Evolutionary conservation across 2,329 filamentous ascomycete genomes (phyloP).

Genomic region (Fusarium oxysporum): DNA sequence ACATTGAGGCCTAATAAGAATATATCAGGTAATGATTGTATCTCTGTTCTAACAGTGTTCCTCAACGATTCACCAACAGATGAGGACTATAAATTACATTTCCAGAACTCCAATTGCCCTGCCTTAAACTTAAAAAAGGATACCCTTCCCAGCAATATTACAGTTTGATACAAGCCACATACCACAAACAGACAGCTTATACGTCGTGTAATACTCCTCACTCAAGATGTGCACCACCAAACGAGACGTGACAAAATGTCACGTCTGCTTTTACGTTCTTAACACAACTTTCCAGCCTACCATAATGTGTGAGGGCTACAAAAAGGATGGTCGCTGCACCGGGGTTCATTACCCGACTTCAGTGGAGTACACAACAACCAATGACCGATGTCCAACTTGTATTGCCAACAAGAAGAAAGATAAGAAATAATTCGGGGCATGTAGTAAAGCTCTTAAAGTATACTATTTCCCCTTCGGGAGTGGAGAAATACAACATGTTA

Average conservation of each 20-base stretch:
- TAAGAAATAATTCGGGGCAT: neutral
- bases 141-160: fast-evolving
- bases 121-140: fast-evolving
- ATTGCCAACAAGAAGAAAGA: neutral
- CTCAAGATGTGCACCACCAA: neutral
- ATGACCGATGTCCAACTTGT: neutral
- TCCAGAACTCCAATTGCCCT: fast-evolving
- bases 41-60: fast-evolving
- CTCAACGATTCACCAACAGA: neutral
- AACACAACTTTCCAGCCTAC: neutral
- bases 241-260: neutral
- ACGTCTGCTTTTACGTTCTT: neutral
- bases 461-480: too few relatives aligned
- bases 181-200: fast-evolving
- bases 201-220: neutral
- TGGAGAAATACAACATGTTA: too few relatives aligned
- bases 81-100: neutral
- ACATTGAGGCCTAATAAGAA: too few relatives aligned
- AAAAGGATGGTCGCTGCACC: neutral
- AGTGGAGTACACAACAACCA: neutral
- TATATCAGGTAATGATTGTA: too few relatives aligned
- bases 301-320: neutral
- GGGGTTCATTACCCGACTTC: neutral
- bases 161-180: fast-evolving
- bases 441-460: neutral